Evolutionary conservation across 768 basidiomycete genomes (phyloP), one percentile per base, ranked within the genome.

Genomic region (Boletus vinaceobasis): DNA sequence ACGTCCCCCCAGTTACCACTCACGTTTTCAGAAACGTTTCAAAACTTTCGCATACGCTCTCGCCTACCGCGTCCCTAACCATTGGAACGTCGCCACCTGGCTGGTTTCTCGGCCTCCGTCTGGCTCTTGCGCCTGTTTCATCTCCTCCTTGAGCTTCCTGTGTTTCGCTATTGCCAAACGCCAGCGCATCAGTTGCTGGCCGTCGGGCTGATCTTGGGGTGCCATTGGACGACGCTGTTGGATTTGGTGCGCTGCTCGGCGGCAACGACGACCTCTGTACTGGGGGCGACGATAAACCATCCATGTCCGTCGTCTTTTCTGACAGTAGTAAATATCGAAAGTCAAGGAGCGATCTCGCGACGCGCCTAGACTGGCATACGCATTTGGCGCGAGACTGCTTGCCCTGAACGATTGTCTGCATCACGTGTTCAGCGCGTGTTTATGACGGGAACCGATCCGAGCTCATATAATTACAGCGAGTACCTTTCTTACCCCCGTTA

Each of bases 31-130:
- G 73, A 73, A 99, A 98, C 2, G 84, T 82, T 69, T 93, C 89
- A 65, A 98, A 98, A 65, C 87, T 86, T 64, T 95, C 90, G 52
- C 88, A 86, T 5, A 98, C 92, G 63, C 90, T 92, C 75, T 98
- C 95, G 50, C 96, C 96, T 19, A 98, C 96, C 32, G 90, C 86
- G 73, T 98, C 97, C 63, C 86, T 87, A 2, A 98, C 94, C 48
- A 91, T 75, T 3, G 94, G 90, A 0, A 97, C 81, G 63, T 94
- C 90, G 5, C 74, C 80, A 50, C 80, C 80, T 10, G 72, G 74
- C 54, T 75, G 75, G 26, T 67, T 65, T 35, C 71, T 71, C 1
- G 69, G 65, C 48, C 76, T 75, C 52, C 79, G 77, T 40, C 79
- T 78, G 52, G 79, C 75, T 53, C 80, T 76, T 17, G 78, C 69